Evolutionary conservation across 371 early-diverging fungal genomes (phyloP).

Genomic region (Syncephalastrum contaminatum): DNA sequence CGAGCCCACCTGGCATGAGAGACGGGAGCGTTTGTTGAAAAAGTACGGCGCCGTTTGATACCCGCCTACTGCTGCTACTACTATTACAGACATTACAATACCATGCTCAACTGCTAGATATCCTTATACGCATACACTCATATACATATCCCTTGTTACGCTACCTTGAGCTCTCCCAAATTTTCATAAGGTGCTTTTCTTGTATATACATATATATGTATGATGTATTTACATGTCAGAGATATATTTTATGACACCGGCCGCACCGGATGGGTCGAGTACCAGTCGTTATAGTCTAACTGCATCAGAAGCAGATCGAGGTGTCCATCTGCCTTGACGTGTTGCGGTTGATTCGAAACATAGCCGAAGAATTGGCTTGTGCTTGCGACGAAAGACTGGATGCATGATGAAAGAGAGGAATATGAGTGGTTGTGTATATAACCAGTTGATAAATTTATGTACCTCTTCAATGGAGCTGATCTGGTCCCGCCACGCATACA

Average conservation of each 20-base stretch:
- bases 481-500: conserved; percentile 18
- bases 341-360: conserved; percentile 31
- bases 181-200: too few relatives aligned
- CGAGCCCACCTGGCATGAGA: conserved; percentile 27
- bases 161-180: too few relatives aligned
- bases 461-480: conserved; percentile 28
- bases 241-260: too few relatives aligned
- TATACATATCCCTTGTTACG: too few relatives aligned
- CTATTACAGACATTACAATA: too few relatives aligned
- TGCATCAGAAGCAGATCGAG: conserved; percentile 63
- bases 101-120: too few relatives aligned
- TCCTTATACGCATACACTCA: too few relatives aligned
- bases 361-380: conserved; percentile 53
- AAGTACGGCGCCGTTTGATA: conserved; percentile 23
- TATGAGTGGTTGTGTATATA: background rate
- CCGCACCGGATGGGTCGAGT: conserved; percentile 14
- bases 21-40: conserved; percentile 21
- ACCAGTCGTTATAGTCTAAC: conserved; percentile 67
- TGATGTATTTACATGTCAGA: too few relatives aligned
- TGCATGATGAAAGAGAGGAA: conserved; percentile 8
- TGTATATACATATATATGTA: too few relatives aligned
- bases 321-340: conserved; percentile 45
- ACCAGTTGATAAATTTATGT: conserved; percentile 4
- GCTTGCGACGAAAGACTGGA: conserved; percentile 54
- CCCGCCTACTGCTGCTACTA: too few relatives aligned